Conservation (phyloP, 768 basidiomycete genomes). For the Ramaria sp. region DNA sequence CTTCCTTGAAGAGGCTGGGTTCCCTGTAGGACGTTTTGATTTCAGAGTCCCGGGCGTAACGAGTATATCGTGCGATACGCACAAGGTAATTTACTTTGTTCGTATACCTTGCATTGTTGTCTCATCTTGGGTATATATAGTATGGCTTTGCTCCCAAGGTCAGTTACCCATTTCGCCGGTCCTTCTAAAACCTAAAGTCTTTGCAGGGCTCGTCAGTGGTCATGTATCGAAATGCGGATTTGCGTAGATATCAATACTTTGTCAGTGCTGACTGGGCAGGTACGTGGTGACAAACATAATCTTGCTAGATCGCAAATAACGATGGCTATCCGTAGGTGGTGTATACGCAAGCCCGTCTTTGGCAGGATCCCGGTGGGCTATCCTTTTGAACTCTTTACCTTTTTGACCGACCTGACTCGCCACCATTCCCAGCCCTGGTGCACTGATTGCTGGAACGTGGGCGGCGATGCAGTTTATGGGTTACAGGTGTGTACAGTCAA, state of each 20-base stretch:
- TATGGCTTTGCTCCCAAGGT: slow-evolving; percentile 95
- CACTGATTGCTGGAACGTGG: slow-evolving; percentile 91
- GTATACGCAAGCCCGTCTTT: slow-evolving; percentile 86
- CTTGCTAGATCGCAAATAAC: slow-evolving; percentile 1
- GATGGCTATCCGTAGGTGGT: slow-evolving; percentile 42
- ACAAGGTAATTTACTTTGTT: slow-evolving; percentile 47
- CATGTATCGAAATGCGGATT: slow-evolving; percentile 78
- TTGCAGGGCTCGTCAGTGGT: slow-evolving; percentile 80
- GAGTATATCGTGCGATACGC: slow-evolving; percentile 90
- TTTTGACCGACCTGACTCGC: background rate
- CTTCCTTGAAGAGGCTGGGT: slow-evolving; percentile 74
- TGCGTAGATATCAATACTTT: slow-evolving; percentile 81
- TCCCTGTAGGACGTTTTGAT: slow-evolving; percentile 69
- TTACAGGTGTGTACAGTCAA: slow-evolving; percentile 38
- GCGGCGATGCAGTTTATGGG: slow-evolving; percentile 95
- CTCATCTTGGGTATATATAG: slow-evolving; percentile 25
- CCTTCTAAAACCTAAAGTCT: slow-evolving; percentile 1
- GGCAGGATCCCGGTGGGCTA: slow-evolving; percentile 73
- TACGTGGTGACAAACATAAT: slow-evolving; percentile 17
- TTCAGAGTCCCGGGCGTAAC: slow-evolving; percentile 89
- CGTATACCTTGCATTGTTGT: slow-evolving; percentile 1
- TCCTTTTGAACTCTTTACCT: slow-evolving; percentile 3
- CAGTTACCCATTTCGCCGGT: background rate
- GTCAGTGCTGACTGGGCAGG: slow-evolving; percentile 74
- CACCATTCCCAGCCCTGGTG: slow-evolving; percentile 55